Percentiles rank a stretch among this genome's conserved stretches.
Evolutionary conservation across 2,329 filamentous ascomycete genomes (phyloP).

Genomic region (Podosphaera aphanis): DNA sequence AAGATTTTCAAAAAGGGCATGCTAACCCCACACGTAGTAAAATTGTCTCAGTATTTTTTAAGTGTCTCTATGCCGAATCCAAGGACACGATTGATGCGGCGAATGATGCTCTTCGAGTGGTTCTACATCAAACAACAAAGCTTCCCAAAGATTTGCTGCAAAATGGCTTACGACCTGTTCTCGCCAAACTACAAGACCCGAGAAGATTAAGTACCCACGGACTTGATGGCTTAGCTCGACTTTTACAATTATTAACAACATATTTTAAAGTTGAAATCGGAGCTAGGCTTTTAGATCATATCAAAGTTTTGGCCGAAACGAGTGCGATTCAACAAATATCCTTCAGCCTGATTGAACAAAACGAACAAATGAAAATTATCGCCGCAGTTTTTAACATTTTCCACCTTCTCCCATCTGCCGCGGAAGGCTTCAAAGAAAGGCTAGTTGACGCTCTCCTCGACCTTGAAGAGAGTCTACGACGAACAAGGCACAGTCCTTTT

Average conservation of each 20-base stretch:
- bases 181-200: conserved; percentile 87
- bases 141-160: conserved; percentile 88
- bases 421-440: conserved; percentile 72
- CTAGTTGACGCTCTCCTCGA: conserved; percentile 79
- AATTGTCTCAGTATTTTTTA: conserved; percentile 94
- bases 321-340: conserved; percentile 67
- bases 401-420: conserved; percentile 75
- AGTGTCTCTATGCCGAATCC: conserved; percentile 82
- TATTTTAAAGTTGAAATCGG: conserved; percentile 99
- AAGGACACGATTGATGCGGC: conserved; percentile 82
- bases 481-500: conserved; percentile 83
- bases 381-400: conserved; percentile 92
- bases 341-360: conserved; percentile 85
- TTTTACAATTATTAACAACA: conserved; percentile 78
- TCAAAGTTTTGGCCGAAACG: conserved; percentile 72
- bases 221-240: conserved; percentile 68
- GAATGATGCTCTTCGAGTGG: conserved; percentile 69
- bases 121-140: conserved; percentile 72
- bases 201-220: conserved; percentile 74
- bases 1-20: conserved; percentile 62
- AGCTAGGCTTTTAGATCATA: conserved; percentile 72
- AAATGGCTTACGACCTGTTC: conserved; percentile 77
- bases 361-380: conserved; percentile 79
- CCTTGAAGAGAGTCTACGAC: conserved; percentile 60
- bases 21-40: conserved; percentile 41